These are phyloP conservation scores for Delonix regia DNA, from an alignment of 306 rosid species.

Conservation along the genomic window DNA sequence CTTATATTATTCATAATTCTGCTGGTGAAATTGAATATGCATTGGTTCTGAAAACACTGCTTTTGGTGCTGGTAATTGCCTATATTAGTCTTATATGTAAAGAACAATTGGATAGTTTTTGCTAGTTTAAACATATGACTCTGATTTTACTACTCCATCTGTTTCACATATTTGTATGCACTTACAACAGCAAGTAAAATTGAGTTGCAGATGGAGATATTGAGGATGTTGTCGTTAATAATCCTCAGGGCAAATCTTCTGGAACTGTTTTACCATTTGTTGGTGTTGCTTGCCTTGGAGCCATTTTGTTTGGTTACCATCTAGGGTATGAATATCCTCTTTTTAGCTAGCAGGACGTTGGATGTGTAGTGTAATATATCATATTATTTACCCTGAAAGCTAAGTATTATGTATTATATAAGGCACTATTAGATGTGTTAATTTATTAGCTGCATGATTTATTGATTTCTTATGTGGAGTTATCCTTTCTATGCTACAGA, in stretches of 20 bases:
- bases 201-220: conserved; percentile 71
- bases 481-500: conserved; percentile 16
- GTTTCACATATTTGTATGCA: conserved; percentile 16
- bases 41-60: neutral
- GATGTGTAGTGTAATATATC: neutral
- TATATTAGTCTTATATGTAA: conserved; percentile 1
- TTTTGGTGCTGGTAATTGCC: conserved; percentile 15
- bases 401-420: neutral
- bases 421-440: conserved; percentile 4
- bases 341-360: conserved; percentile 16
- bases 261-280: conserved; percentile 92
- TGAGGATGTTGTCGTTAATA: conserved; percentile 57
- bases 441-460: conserved; percentile 12
- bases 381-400: neutral
- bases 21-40: conserved; percentile 7
- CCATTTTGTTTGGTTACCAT: conserved; percentile 92
- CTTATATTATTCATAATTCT: neutral
- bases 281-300: conserved; percentile 96
- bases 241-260: conserved; percentile 62
- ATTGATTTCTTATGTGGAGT: conserved; percentile 15
- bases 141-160: conserved; percentile 9
- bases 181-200: conserved; percentile 31
- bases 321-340: conserved; percentile 70
- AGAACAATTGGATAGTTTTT: neutral
- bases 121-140: neutral